Evolutionary conservation across 106 monocot genomes (phyloP).

Genomic region (Acorus calamus): DNA sequence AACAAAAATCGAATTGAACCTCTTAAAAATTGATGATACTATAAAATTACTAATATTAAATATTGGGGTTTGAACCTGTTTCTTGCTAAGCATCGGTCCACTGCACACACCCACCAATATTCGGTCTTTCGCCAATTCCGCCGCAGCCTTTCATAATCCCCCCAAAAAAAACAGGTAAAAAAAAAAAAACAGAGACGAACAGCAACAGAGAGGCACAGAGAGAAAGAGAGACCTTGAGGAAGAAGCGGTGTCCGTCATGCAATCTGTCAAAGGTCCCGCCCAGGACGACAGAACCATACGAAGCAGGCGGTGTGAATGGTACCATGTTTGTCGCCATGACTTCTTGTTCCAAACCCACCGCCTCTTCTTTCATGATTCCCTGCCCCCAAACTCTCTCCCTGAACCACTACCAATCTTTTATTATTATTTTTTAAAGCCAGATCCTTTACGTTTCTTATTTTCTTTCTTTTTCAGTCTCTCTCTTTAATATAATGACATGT

Average conservation of each 20-base stretch:
- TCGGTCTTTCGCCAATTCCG: conserved; percentile 25
- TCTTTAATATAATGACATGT: too few species aligned
- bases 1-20: too few species aligned
- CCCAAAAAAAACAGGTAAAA: background rate
- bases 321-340: too few species aligned
- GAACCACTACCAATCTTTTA: too few species aligned
- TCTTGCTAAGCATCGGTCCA: conserved; percentile 37
- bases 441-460: too few species aligned
- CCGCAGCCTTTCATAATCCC: conserved; percentile 17
- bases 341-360: too few species aligned
- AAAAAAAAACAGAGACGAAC: background rate
- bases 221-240: conserved; percentile 18
- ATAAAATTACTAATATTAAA: too few species aligned
- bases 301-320: background rate
- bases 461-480: too few species aligned
- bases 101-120: conserved; percentile 40
- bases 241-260: conserved; percentile 27
- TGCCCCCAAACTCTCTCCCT: too few species aligned
- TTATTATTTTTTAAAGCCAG: too few species aligned
- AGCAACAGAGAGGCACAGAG: background rate
- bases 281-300: conserved; percentile 18
- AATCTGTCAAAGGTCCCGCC: conserved; percentile 36
- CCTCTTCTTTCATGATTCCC: too few species aligned
- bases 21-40: too few species aligned
- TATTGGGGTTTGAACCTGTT: conserved; percentile 12